Conservation (phyloP, 2,329 filamentous ascomycete species). For the Rhytidhysteron rufulum region DNA sequence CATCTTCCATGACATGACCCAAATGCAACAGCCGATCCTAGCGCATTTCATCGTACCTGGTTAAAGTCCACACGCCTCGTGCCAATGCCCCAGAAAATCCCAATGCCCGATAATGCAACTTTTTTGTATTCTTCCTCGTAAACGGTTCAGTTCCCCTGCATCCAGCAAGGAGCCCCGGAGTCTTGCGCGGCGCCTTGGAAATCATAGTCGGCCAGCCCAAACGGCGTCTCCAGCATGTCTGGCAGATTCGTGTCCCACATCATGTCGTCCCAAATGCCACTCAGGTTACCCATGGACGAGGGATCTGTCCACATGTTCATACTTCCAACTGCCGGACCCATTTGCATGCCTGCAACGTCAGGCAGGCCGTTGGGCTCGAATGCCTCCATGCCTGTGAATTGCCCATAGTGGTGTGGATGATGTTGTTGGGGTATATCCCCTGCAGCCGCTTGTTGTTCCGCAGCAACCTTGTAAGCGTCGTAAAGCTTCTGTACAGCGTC, state of each 20-base stretch:
- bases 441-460: not conserved
- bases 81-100: no score
- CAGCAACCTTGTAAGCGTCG: conserved; percentile 33
- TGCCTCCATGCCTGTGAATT: not conserved
- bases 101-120: no score
- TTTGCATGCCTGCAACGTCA: conserved; percentile 21
- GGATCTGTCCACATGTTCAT: conserved; percentile 20
- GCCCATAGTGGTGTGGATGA: conserved; percentile 8
- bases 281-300: conserved; percentile 25
- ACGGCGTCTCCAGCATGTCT: conserved; percentile 34
- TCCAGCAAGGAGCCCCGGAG: conserved; percentile 30
- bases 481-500: conserved; percentile 42
- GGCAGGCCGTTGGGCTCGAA: conserved; percentile 26
- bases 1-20: not conserved
- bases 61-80: no score
- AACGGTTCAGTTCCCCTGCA: conserved; percentile 28
- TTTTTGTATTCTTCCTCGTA: not conserved
- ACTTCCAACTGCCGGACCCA: conserved; percentile 16
- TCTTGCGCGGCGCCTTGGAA: conserved; percentile 31
- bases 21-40: not conserved
- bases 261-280: conserved; percentile 39
- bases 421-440: conserved; percentile 6
- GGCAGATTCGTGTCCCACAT: conserved; percentile 39
- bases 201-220: conserved; percentile 30
- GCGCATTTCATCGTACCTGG: not conserved